These are phyloP conservation scores for Teratosphaeria gauchensis DNA, from an alignment of 2,329 filamentous ascomycete species.

Conservation along the genomic window DNA sequence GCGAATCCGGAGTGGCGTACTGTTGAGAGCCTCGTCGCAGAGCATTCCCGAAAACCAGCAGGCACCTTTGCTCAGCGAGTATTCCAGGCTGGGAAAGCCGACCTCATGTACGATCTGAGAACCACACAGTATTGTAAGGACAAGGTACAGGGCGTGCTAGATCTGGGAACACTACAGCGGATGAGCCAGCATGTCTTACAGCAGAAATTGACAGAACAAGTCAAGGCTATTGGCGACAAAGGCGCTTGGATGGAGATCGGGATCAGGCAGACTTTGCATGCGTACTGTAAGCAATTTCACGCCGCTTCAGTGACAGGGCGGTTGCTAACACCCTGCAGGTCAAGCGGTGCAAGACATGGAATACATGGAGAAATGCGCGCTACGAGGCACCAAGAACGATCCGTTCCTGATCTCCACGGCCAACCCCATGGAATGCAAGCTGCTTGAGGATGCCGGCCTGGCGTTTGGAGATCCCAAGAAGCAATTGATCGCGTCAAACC, in stretches of 20 bases:
- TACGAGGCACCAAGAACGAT: conserved; percentile 4
- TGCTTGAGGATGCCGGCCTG: conserved; percentile 14
- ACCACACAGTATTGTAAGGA: conserved; percentile 7
- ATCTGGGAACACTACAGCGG: conserved; percentile 11
- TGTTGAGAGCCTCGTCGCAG: background rate
- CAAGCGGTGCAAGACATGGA: conserved; percentile 13
- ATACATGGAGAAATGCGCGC: conserved; percentile 9
- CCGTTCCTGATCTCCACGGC: conserved; percentile 14
- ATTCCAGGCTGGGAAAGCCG: conserved; percentile 12
- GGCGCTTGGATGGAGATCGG: conserved; percentile 16
- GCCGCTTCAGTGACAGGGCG: background rate
- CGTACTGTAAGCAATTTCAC: conserved; percentile 4
- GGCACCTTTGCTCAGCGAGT: conserved; percentile 12
- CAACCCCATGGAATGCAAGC: conserved; percentile 9
- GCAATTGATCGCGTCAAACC: background rate
- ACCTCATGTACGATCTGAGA: conserved; percentile 11
- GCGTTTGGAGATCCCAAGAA: conserved; percentile 6
- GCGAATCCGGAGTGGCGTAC: background rate
- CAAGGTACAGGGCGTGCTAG: conserved; percentile 10
- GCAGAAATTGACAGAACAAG: conserved; percentile 15
- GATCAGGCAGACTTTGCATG: conserved; percentile 13
- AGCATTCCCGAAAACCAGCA: background rate
- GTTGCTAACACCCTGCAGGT: conserved; percentile 2
- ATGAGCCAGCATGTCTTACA: conserved; percentile 16
- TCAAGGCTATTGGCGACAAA: conserved; percentile 12